Conservation (phyloP, 2,329 filamentous ascomycete species). For the Penicillium sp. region DNA sequence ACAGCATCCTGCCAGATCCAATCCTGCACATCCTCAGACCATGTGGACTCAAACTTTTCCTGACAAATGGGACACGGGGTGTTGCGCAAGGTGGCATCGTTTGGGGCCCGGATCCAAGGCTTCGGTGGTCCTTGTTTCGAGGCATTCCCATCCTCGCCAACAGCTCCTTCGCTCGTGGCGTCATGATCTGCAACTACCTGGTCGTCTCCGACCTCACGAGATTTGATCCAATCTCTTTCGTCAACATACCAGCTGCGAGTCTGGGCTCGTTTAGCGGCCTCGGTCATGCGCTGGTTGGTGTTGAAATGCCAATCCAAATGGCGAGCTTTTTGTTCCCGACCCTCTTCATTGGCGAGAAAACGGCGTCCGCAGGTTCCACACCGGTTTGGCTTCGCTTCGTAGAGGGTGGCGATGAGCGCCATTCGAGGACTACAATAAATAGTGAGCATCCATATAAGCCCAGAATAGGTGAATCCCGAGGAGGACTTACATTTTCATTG, state of each 20-base stretch:
- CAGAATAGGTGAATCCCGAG: neutral
- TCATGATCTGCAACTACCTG: conserved; percentile 41
- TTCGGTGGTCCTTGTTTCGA: conserved; percentile 54
- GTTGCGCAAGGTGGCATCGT: conserved; percentile 67
- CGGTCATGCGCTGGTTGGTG: conserved; percentile 80
- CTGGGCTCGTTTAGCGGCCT: conserved; percentile 77
- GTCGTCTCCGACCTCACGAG: conserved; percentile 70
- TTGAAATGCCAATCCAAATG: conserved; percentile 99
- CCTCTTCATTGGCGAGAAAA: conserved; percentile 70
- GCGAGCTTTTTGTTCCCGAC: conserved; percentile 76
- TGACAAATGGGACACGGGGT: conserved; percentile 88
- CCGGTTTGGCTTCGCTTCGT: conserved; percentile 75
- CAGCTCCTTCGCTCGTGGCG: conserved; percentile 36
- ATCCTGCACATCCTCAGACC: conserved; percentile 88
- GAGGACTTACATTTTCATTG: conserved; percentile 64
- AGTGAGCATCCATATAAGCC: conserved; percentile 15
- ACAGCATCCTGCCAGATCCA: conserved; percentile 94
- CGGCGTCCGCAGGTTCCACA: conserved; percentile 88
- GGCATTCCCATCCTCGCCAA: conserved; percentile 36
- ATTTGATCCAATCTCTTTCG: conserved; percentile 86
- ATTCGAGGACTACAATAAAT: conserved; percentile 57
- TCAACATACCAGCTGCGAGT: conserved; percentile 94
- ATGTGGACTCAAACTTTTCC: conserved; percentile 87
- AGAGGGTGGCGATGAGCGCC: conserved; percentile 66
- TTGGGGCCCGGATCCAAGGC: conserved; percentile 76